A percentile compares a stretch with the other conserved stretches of the same genome.
phyloP scores from a whole-genome alignment of 768 basidiomycete genomes.

The Heimioporus sp. region DNA sequence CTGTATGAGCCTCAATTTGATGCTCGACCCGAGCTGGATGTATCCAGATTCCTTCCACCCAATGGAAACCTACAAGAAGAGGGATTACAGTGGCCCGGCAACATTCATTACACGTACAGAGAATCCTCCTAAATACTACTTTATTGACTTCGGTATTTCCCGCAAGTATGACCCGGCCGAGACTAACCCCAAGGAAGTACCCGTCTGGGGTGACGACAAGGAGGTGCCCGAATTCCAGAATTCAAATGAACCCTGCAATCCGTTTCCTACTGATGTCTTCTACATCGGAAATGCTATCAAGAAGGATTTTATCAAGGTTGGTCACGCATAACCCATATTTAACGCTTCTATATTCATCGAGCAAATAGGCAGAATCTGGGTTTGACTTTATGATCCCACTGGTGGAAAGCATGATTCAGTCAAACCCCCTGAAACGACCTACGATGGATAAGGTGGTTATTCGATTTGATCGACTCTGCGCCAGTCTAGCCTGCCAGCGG shows the following conservation, averaged over 20 bases:
- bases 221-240: constrained; percentile 39
- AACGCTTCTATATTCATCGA: no score
- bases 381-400: constrained; percentile 25
- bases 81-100: constrained; percentile 15
- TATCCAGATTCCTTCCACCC: constrained; percentile 31
- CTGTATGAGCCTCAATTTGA: constrained; percentile 30
- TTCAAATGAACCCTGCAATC: constrained; percentile 26
- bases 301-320: constrained; percentile 34
- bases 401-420: constrained; percentile 19
- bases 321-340: neutral
- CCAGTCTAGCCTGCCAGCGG: constrained; percentile 1
- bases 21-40: constrained; percentile 26
- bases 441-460: constrained; percentile 20
- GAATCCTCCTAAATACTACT: constrained; percentile 30
- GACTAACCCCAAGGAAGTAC: constrained; percentile 22
- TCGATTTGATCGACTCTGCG: constrained; percentile 14
- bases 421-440: constrained; percentile 20
- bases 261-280: constrained; percentile 45
- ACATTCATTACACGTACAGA: constrained; percentile 30
- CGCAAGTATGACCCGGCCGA: constrained; percentile 26
- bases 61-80: neutral
- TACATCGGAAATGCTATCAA: constrained; percentile 40
- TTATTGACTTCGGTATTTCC: constrained; percentile 39
- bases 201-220: constrained; percentile 41
- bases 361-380: constrained; percentile 2